Evolutionary conservation across 768 basidiomycete genomes (phyloP), one percentile per base, ranked within the genome.

Genomic region (Cyclocybe cylindracea): DNA sequence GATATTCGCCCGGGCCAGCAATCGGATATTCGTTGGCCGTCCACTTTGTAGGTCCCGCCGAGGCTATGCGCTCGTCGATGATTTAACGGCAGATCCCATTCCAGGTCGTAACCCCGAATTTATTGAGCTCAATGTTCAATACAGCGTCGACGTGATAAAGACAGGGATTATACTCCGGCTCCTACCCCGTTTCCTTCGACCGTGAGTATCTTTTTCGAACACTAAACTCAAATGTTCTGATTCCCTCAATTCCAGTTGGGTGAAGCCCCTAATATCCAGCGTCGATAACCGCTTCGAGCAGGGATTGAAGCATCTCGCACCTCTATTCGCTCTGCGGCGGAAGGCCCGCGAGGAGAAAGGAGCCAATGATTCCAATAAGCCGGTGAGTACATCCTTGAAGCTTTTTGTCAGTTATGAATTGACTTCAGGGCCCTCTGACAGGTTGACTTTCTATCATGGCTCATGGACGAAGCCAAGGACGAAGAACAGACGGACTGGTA

Each of bases 381-480:
- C 41, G 41, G 44, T 46, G n/a, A 10, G 50, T 37, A 16, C 10
- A 35, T 7, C 16, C 11, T 39, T 29, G n/a, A 24, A 24, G 24
- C 24, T 18, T 35, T 38, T n/a, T 29, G 6, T 36, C 7, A 4
- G 24, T 18, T 50, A 14, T 36, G 10, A 24, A 18, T 1, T 4
- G 13, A 39, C 24, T 33, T 7, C 32, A 49, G 13, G 9, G 16
- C 5, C 14, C 14, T 31, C 24, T 37, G 10, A 18, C 46, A 65
- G 64, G 54, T 53, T 16, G 65, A 66, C 48, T 36, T 64, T 31
- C 29, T 66, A 11, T 51, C 53, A 5, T 66, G 65, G 65, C 47
- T 62, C 16, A 51, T 66, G 50, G 60, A 63, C 7, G 51, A 60
- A 14, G 63, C 61, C 3, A 40, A 58, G 31, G 63, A 53, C 34